Percentiles rank a stretch among this genome's conserved stretches.
Evolutionary conservation across 495 filamentous ascomycete species (phyloP).

Genomic region (Lophiotrema nucula): DNA sequence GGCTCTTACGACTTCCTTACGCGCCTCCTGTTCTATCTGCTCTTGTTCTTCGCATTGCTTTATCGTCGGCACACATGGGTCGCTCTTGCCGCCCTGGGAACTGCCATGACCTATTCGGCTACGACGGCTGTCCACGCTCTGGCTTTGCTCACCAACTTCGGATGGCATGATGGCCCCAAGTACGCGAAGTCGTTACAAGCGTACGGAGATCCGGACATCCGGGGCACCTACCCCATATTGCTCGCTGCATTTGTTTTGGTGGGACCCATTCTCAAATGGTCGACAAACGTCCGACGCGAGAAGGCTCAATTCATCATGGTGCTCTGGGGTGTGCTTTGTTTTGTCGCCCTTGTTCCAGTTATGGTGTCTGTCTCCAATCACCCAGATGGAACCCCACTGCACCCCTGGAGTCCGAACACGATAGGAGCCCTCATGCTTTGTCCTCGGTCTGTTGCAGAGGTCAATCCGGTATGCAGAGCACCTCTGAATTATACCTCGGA

Average conservation of each 20-base stretch:
- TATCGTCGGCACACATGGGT: constrained; percentile 6
- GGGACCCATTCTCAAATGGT: constrained; percentile 10
- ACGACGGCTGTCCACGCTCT: not conserved
- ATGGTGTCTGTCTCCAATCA: not conserved
- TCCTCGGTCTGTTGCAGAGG: not conserved
- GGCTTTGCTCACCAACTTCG: not conserved
- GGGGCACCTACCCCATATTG: not conserved
- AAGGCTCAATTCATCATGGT: not conserved
- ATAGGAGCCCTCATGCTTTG: not conserved
- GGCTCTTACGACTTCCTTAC: constrained; percentile 3
- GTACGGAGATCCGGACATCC: constrained; percentile 3
- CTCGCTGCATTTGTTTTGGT: not conserved
- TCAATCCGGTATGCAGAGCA: not conserved
- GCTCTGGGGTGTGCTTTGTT: constrained; percentile 4
- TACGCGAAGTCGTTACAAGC: not conserved
- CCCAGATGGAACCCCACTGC: not conserved
- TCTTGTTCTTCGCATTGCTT: constrained; percentile 1
- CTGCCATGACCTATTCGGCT: constrained; percentile 8
- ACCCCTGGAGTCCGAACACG: not conserved
- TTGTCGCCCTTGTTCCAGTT: not conserved
- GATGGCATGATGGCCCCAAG: not conserved
- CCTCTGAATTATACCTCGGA: not conserved
- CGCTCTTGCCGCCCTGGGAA: constrained; percentile 1
- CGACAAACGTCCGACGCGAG: not conserved
- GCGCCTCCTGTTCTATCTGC: constrained; percentile 1